Evolutionary conservation across 2,329 filamentous ascomycete species (phyloP).

Genomic region (Pyrenochaeta sp.): DNA sequence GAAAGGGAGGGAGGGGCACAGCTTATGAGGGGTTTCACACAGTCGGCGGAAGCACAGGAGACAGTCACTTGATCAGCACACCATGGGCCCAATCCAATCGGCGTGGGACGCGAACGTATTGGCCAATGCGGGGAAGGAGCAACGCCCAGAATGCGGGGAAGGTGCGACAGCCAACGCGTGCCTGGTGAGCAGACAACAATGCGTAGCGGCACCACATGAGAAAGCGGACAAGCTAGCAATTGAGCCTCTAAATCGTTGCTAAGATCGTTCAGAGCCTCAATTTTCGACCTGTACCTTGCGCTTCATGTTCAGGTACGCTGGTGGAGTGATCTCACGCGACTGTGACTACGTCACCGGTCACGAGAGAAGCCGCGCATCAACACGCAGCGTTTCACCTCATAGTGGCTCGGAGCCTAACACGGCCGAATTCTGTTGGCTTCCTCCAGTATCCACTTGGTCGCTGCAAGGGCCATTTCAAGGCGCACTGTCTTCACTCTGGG

Average conservation of each 20-base stretch:
- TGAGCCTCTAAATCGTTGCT: constrained; percentile 24
- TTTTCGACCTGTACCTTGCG: constrained; percentile 3
- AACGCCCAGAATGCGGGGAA: constrained; percentile 30
- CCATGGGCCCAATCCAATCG: constrained; percentile 34
- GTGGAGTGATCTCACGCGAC: constrained; percentile 45
- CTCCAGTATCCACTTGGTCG: constrained; percentile 26
- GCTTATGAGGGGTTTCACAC: constrained; percentile 46
- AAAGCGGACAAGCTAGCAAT: constrained; percentile 25
- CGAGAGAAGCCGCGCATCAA: constrained; percentile 24
- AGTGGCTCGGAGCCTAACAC: constrained; percentile 10
- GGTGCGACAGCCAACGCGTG: constrained; percentile 21
- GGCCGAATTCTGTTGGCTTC: constrained; percentile 12
- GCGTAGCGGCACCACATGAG: not conserved
- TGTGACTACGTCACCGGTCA: constrained; percentile 39
- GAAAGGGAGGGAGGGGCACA: constrained; percentile 33
- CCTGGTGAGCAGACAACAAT: constrained; percentile 3
- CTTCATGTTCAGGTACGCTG: constrained; percentile 15
- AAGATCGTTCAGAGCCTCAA: constrained; percentile 8
- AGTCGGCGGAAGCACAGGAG: constrained; percentile 29
- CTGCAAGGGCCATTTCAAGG: constrained; percentile 17
- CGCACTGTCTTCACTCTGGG: no score
- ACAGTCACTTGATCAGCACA: constrained; percentile 49
- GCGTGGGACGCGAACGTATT: constrained; percentile 39
- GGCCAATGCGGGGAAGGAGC: constrained; percentile 32
- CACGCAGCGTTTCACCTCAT: constrained; percentile 30